These are phyloP conservation scores for Pterocarpus santalinus DNA, from an alignment of 306 rosid genomes.

Conservation along the genomic window DNA sequence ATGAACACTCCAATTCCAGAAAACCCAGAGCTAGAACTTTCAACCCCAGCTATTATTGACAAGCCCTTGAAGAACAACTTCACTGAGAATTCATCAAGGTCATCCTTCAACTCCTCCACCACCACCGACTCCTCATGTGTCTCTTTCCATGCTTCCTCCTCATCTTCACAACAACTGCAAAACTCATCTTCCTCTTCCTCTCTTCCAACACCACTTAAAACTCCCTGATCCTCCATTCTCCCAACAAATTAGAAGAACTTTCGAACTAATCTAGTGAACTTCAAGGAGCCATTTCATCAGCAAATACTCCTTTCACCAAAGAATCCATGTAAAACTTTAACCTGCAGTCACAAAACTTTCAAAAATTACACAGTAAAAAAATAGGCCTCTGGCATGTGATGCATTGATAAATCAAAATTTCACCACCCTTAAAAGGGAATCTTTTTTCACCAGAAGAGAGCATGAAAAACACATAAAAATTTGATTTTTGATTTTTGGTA, in stretches of 20 bases:
- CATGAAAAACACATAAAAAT: constrained; percentile 3
- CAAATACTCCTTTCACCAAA: constrained; percentile 31
- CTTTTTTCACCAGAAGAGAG: constrained; percentile 16
- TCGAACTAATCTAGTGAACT: constrained; percentile 16
- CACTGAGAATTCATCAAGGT: constrained; percentile 76
- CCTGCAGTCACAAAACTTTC: constrained; percentile 48
- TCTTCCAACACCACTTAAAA: constrained; percentile 56
- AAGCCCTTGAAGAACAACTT: constrained; percentile 88
- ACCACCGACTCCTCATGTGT: constrained; percentile 50
- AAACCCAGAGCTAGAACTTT: constrained; percentile 68
- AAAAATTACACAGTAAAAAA: constrained; percentile 34
- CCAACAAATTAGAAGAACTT: constrained; percentile 32
- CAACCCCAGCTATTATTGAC: constrained; percentile 66
- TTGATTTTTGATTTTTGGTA: constrained; percentile 12
- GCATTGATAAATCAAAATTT: constrained; percentile 37
- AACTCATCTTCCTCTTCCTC: constrained; percentile 71
- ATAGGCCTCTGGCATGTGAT: constrained; percentile 23
- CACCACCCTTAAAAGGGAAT: constrained; percentile 19
- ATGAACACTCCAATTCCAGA: constrained; percentile 96
- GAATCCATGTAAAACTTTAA: constrained; percentile 52
- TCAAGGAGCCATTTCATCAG: constrained; percentile 32
- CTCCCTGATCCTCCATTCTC: constrained; percentile 67
- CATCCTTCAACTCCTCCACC: constrained; percentile 59
- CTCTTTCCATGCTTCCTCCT: constrained; percentile 67
- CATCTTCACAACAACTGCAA: constrained; percentile 61